Evolutionary conservation across 345 rosid species (phyloP), one percentile per base, ranked within the genome.

Genomic region (Boechera retrofracta): DNA sequence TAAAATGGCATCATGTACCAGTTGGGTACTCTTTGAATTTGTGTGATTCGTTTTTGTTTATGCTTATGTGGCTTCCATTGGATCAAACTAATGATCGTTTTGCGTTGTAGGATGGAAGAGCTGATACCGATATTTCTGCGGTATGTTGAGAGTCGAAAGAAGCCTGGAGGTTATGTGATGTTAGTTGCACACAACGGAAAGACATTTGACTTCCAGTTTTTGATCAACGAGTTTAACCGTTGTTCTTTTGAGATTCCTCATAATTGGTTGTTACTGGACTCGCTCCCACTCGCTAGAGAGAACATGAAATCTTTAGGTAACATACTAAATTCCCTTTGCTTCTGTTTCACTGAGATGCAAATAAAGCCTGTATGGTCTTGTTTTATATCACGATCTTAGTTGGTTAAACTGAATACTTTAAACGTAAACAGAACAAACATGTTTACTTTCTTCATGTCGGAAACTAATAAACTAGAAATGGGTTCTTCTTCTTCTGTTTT

Each of bases 111-210:
- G 84, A 91, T 95, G 99, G 81, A 79, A 75, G 96, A 95, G 67
- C 71, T 92, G 73, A 85, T 90, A 82, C 95, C 98, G 7, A 84
- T 89, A 51, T 76, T 92, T 33, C 62, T 89, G 68, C 86, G 86
- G 80, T 95, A 77, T 62, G 80, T 91, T 10, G 36, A 72, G 69
- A 95, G 97, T 79, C 92, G 98, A 9, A 89, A 87, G 77, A 92
- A 89, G 49, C 90, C 87, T 11, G 96, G 83, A 28, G 99, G 99
- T 26, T 83, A 82, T 38, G 82, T 91, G 12, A 33, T 92, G 80
- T 52, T 83, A 26, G 87, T 88, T 5, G 98, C 93, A 76, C 99
- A 95, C 72, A 95, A 95, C 52, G 92, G 91, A 41, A 91, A 90
- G 12, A 0, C 65, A 13, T 95, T 95, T 62, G 99, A 95, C 44